Base-by-base conservation (phyloP, 2,329 filamentous ascomycete genomes). In the Teratosphaeria destructans region DNA sequence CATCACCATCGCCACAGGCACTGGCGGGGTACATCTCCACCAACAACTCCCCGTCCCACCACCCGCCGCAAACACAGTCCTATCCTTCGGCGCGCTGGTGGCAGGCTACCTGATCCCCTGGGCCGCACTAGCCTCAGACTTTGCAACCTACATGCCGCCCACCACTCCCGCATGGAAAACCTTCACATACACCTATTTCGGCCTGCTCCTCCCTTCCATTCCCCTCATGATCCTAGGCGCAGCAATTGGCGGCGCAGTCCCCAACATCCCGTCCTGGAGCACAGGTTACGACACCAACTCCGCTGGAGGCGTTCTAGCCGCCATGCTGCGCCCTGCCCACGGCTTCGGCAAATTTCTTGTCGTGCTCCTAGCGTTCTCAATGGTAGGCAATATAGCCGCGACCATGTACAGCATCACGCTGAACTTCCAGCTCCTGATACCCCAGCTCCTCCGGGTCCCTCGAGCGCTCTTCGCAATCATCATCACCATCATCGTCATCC, bases 91-190 rank as follows among this genome's bases (percentile, higher is more conserved):
- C 16, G 37, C 37, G 12, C 16, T 43, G 16, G 37, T 43, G 11
- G 37, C 37, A 14, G 37, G 37, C 4, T 43, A 77, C 55, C 65
- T 16, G 76, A 78, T 87, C 1, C 83, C 85, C 0, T 87, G 82
- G 78, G 74, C 74, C 0, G 66, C 70, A 1, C 63, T 68, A 6
- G 68, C 76, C 53, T 64, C 62, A 47, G 76, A 78, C 60, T 77
- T 76, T 62, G 77, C 74, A 52, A 75, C 77, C 49, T 77, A 78
- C 62, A 76, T 76, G 59, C 73, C 74, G 0, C 68, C 72, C 2
- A 63, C 69, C 2, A 73, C 74, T 12, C 70, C 69, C 12, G 70
- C 70, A 52, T 71, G 69, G 63, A 70, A 70, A 49, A 72, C 71
- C 34, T 77, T 76, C 62, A 59, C 67, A 2, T 71, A 74, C 58